phyloP scores from a whole-genome alignment of 768 basidiomycete species.

The Leccinum imitatum region DNA sequence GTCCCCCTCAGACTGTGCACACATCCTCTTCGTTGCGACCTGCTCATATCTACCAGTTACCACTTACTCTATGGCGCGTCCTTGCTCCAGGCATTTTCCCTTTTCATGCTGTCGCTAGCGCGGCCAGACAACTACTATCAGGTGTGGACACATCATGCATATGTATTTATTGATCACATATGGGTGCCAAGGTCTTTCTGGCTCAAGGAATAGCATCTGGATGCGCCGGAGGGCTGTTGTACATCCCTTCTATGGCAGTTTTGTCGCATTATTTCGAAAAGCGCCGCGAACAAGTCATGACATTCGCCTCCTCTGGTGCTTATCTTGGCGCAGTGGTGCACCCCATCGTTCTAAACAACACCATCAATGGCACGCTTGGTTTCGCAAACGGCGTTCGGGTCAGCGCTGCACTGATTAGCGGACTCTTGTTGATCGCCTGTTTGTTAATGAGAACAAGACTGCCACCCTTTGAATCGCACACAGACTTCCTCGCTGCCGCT shows the following conservation, averaged over 20 bases:
- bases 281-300: conserved; percentile 50
- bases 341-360: conserved; percentile 61
- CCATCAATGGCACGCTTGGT: conserved; percentile 42
- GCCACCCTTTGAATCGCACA: conserved; percentile 31
- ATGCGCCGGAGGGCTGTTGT: conserved; percentile 47
- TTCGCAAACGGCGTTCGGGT: conserved; percentile 44
- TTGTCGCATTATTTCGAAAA: conserved; percentile 53
- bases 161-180: not conserved
- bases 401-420: conserved; percentile 41
- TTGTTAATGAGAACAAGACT: conserved; percentile 42
- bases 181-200: conserved; percentile 44
- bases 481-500: conserved; percentile 21
- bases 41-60: conserved; percentile 17
- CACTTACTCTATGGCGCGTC: conserved; percentile 30
- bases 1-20: conserved; percentile 7
- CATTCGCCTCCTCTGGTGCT: conserved; percentile 55
- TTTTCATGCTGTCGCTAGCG: conserved; percentile 48
- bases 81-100: conserved; percentile 30
- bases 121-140: conserved; percentile 44
- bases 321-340: conserved; percentile 60
- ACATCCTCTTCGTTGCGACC: not conserved
- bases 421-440: conserved; percentile 39
- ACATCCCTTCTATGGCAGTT: conserved; percentile 48
- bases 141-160: conserved; percentile 20
- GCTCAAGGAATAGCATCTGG: conserved; percentile 51